Evolutionary conservation across 2,329 filamentous ascomycete genomes (phyloP).

Genomic region (Coniochaeta sp.): DNA sequence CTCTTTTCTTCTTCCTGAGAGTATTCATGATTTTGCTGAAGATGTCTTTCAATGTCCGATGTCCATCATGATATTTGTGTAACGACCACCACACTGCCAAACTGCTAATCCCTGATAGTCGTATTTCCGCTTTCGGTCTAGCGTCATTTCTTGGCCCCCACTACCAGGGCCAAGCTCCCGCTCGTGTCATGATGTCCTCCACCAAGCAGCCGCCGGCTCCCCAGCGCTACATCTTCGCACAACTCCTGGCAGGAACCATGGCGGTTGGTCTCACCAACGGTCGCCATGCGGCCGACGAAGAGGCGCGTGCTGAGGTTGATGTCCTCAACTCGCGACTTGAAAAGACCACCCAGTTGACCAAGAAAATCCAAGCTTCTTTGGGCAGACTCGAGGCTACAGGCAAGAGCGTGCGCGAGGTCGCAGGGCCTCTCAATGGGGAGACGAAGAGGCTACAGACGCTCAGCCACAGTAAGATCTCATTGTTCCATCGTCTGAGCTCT

Average conservation of each 20-base stretch:
- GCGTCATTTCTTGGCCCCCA: neutral
- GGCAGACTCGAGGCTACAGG: slow-evolving; percentile 79
- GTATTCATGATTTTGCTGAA: neutral
- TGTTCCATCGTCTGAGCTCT: neutral
- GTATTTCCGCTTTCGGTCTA: neutral
- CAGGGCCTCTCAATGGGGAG: slow-evolving; percentile 86
- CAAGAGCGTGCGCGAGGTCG: slow-evolving; percentile 84
- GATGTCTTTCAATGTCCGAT: neutral
- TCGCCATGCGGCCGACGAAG: slow-evolving; percentile 53
- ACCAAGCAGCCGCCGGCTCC: neutral
- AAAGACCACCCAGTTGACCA: slow-evolving; percentile 87
- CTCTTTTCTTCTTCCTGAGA: neutral
- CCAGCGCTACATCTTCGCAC: slow-evolving; percentile 4
- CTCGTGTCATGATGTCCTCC: neutral
- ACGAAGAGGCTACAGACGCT: slow-evolving; percentile 85
- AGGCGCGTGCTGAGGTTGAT: slow-evolving; percentile 62
- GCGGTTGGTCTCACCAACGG: slow-evolving; percentile 39
- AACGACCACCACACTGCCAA: neutral
- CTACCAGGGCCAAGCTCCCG: neutral
- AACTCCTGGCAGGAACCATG: slow-evolving; percentile 26
- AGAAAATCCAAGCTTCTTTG: slow-evolving; percentile 89
- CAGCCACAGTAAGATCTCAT: slow-evolving; percentile 56
- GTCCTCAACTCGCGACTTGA: slow-evolving; percentile 69
- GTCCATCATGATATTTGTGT: neutral
- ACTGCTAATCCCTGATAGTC: neutral